Evolutionary conservation across 2,329 filamentous ascomycete species (phyloP), one percentile per base, ranked within the genome.

Genomic region (Paecilomyces niveus): DNA sequence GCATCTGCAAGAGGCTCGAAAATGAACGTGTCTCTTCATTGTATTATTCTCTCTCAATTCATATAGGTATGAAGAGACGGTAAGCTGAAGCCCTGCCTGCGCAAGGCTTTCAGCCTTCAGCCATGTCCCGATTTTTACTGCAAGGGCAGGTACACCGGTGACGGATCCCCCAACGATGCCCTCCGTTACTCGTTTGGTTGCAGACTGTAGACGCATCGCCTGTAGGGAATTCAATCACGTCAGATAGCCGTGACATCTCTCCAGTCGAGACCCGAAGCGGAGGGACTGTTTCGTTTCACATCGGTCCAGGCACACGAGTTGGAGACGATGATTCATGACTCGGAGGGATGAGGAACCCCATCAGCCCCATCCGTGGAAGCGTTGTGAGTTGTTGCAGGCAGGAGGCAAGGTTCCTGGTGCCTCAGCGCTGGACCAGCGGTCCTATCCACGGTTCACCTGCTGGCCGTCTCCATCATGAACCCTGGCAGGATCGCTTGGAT

Each of bases 241-340:
- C 39, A 45, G 39, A n/a, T 18, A n/a, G n/a, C 15, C 39, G 39
- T 45, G 15, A 11, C 22, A 22, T 22, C n/a, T n/a, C n/a, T n/a
- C n/a, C n/a, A n/a, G n/a, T n/a, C n/a, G n/a, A n/a, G 24, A 6
- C 35, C 35, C 35, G n/a, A 15, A 15, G n/a, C 13, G n/a, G 18
- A 15, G 8, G 35, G 6, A 1, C 35, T 45, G 39, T 45, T 45
- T 45, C 39, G 39, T 45, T 45, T 45, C 39, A 45, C 39, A 18
- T 18, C 39, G 18, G 39, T 45, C 39, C 39, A 45, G 39, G 39
- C 39, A 45, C 39, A 18, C 35, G 3, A n/a, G n/a, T n/a, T n/a
- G n/a, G 35, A 39, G 35, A 54, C 54, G 32, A 55, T 39, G 54
- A 55, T 21, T 55, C 54, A 55, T 55, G 54, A 55, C 54, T 24